Conservation (phyloP, 148 eudicot genomes). For the Limonium bicolor region DNA sequence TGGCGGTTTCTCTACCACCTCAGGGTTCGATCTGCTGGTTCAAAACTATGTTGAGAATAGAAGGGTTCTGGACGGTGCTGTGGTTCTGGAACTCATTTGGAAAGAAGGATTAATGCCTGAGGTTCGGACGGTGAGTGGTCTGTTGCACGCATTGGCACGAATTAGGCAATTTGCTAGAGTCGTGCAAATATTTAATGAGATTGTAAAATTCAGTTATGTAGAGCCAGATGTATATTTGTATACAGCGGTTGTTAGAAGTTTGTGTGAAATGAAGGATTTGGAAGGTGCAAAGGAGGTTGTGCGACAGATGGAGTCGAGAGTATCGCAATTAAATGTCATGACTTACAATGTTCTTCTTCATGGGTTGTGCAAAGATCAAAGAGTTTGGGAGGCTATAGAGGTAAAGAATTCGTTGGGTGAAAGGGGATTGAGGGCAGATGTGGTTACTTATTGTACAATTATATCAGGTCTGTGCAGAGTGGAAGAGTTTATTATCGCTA, state of each 20-base stretch:
- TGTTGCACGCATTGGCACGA: conserved; percentile 47
- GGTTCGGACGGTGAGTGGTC: conserved; percentile 56
- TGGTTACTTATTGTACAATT: conserved; percentile 56
- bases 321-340: conserved; percentile 37
- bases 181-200: conserved; percentile 28
- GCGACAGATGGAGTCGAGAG: conserved; percentile 28
- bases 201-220: conserved; percentile 8
- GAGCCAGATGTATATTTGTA: conserved; percentile 45
- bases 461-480: conserved; percentile 48
- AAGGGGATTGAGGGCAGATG: conserved; percentile 55
- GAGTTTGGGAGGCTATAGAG: conserved; percentile 50
- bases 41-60: conserved; percentile 33
- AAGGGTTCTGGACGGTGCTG: conserved; percentile 28
- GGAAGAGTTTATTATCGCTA: conserved; percentile 30
- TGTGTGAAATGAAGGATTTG: conserved; percentile 57
- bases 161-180: conserved; percentile 34
- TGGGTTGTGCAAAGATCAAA: conserved; percentile 46
- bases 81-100: conserved; percentile 27
- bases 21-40: conserved; percentile 54
- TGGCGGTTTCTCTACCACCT: conserved; percentile 13
- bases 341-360: conserved; percentile 64
- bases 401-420: conserved; percentile 28
- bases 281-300: conserved; percentile 37
- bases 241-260: conserved; percentile 49
- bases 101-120: conserved; percentile 31